Conservation (phyloP, 1,284 basidiomycete species). For the Papiliotrema fonsecae region DNA sequence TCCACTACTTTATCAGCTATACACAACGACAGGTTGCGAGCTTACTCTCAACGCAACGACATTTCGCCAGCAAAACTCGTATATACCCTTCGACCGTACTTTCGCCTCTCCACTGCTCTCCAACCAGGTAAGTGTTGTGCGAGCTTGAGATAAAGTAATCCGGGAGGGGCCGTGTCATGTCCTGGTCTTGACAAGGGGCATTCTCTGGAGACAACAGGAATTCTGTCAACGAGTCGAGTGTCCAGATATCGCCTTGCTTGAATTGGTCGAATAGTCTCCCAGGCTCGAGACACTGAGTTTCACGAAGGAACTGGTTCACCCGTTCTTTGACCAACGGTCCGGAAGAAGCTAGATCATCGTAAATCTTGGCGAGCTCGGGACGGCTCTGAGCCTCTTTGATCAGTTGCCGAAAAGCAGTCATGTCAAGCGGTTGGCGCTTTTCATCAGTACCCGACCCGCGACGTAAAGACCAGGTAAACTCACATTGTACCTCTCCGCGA, state of each 20-base stretch:
- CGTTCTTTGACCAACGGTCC: constrained; percentile 53
- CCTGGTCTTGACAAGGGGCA: constrained; percentile 53
- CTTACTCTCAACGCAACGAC: constrained; percentile 85
- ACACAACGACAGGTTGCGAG: constrained; percentile 17
- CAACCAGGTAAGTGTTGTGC: constrained; percentile 96
- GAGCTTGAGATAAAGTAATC: constrained; percentile 92
- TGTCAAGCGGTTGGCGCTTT: constrained; percentile 56
- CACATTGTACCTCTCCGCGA: constrained; percentile 60
- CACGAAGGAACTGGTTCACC: constrained; percentile 64
- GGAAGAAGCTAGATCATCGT: constrained; percentile 54
- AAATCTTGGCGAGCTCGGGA: constrained; percentile 69
- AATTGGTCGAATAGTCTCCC: constrained; percentile 23
- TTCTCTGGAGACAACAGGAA: constrained; percentile 73
- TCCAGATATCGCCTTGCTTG: constrained; percentile 20
- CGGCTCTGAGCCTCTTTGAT: constrained; percentile 78
- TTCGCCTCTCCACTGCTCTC: constrained; percentile 86
- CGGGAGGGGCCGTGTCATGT: constrained; percentile 75
- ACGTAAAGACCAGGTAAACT: constrained; percentile 12
- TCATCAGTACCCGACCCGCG: neutral
- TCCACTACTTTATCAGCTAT: constrained; percentile 61
- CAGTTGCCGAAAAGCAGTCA: constrained; percentile 76
- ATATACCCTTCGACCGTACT: constrained; percentile 96
- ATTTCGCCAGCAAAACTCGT: constrained; percentile 81
- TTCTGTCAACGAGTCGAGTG: constrained; percentile 53
- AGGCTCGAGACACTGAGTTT: constrained; percentile 57